These are phyloP conservation scores for Escovopsis sp. DNA, from an alignment of 2,329 filamentous ascomycete species.

Conservation along the genomic window DNA sequence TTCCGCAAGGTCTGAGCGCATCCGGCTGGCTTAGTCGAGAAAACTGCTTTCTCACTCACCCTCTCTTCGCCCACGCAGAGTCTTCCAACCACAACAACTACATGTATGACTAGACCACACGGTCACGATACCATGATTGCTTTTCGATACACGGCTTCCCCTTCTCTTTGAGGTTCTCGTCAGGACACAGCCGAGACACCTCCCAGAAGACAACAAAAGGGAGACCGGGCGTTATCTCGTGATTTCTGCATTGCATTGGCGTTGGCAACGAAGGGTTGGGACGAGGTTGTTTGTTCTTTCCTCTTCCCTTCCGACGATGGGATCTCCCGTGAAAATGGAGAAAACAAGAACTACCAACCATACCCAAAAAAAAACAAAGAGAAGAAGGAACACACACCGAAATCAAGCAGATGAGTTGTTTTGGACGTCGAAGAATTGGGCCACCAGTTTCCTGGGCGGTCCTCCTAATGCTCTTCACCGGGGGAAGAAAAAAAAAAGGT, in stretches of 20 bases:
- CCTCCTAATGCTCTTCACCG: slow-evolving; percentile 16
- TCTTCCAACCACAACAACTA: slow-evolving; percentile 4
- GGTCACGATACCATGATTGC: slow-evolving; percentile 33
- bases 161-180: slow-evolving; percentile 5
- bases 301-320: slow-evolving; percentile 12
- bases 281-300: slow-evolving; percentile 14
- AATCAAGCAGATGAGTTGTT: slow-evolving; percentile 31
- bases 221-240: slow-evolving; percentile 23
- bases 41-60: slow-evolving; percentile 5
- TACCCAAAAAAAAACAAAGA: slow-evolving; percentile 15
- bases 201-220: not conserved
- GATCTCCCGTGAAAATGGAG: slow-evolving; percentile 16
- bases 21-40: slow-evolving; percentile 4
- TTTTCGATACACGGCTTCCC: slow-evolving; percentile 12
- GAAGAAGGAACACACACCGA: slow-evolving; percentile 18
- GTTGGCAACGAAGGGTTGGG: slow-evolving; percentile 27
- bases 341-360: slow-evolving; percentile 20
- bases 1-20: slow-evolving; percentile 39
- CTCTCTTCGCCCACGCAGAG: slow-evolving; percentile 8
- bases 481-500: slow-evolving; percentile 10
- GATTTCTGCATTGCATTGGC: slow-evolving; percentile 41
- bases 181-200: slow-evolving; percentile 11
- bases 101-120: slow-evolving; percentile 27
- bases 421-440: slow-evolving; percentile 8
- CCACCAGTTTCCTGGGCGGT: slow-evolving; percentile 1